phyloP scores from a whole-genome alignment of 2,329 filamentous ascomycete species.

The Calonectria leucothoes region DNA sequence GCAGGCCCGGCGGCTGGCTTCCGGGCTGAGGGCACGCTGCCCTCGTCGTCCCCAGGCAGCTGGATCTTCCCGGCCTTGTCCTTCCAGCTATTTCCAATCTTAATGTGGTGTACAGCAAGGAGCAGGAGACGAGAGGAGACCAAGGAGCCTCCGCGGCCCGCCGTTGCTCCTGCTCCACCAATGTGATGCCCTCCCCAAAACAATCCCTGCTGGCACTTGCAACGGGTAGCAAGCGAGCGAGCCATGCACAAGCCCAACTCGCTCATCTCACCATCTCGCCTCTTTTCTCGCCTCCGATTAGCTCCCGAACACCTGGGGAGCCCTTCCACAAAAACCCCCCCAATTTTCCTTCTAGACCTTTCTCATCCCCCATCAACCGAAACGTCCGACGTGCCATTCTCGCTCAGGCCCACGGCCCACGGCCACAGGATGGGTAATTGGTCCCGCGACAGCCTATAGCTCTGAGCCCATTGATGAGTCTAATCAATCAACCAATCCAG shows the following conservation, averaged over 20 bases:
- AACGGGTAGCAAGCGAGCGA: constrained; percentile 43
- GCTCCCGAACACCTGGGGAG: constrained; percentile 40
- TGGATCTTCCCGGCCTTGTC: constrained; percentile 1
- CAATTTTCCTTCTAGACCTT: constrained; percentile 13
- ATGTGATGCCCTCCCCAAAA: constrained; percentile 14
- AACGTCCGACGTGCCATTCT: not conserved
- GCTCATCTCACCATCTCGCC: constrained; percentile 41
- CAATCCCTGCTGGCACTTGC: constrained; percentile 40
- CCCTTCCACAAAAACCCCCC: constrained; percentile 4
- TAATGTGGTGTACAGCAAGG: not conserved
- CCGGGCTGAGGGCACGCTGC: constrained; percentile 18
- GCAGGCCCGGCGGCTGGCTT: not conserved
- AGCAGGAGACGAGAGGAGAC: not conserved
- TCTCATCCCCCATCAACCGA: constrained; percentile 1
- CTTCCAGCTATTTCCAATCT: not conserved
- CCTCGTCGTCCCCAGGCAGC: constrained; percentile 1
- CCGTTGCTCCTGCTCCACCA: constrained; percentile 28
- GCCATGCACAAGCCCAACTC: constrained; percentile 36
- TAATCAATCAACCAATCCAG: not conserved
- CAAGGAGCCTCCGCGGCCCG: not conserved
- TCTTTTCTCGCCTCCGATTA: constrained; percentile 42
- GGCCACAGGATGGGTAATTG: not conserved
- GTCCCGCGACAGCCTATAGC: not conserved
- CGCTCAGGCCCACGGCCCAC: not conserved
- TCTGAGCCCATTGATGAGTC: not conserved